phyloP scores from a whole-genome alignment of 2,329 filamentous ascomycete species.

The Fusarium temperatum region DNA sequence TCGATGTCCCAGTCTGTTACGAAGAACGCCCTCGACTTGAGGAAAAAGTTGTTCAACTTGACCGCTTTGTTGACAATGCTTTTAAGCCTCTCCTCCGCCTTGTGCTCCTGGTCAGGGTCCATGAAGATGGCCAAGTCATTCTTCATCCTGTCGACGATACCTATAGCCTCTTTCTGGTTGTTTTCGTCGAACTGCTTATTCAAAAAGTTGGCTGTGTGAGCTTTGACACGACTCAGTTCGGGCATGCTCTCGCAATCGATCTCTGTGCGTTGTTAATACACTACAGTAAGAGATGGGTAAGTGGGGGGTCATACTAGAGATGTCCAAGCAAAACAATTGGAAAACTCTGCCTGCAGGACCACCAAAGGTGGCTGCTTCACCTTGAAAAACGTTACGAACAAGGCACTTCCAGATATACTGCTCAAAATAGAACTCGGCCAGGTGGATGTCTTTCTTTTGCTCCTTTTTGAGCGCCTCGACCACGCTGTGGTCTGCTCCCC shows the following conservation, averaged over 20 bases:
- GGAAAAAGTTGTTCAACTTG: background rate
- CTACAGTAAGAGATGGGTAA: background rate
- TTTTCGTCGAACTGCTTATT: background rate
- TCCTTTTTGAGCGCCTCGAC: slow-evolving; percentile 5
- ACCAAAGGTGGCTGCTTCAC: slow-evolving; percentile 4
- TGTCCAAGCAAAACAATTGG: slow-evolving; percentile 16
- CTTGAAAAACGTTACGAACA: background rate
- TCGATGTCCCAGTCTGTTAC: background rate
- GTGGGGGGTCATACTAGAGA: background rate
- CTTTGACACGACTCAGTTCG: slow-evolving; percentile 17
- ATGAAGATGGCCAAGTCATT: slow-evolving; percentile 13
- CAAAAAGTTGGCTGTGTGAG: background rate
- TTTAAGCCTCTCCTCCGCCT: background rate
- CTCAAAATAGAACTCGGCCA: background rate
- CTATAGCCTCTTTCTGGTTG: background rate
- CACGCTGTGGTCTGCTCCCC: background rate
- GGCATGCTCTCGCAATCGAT: background rate
- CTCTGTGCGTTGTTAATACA: slow-evolving; percentile 4
- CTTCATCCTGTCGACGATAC: background rate
- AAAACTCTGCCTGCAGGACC: slow-evolving; percentile 11
- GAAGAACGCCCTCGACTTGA: slow-evolving; percentile 26
- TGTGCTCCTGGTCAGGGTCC: background rate
- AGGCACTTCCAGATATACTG: slow-evolving; percentile 18
- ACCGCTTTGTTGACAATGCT: slow-evolving; percentile 2
- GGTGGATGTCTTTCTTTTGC: background rate